Evolutionary conservation across 257 asterid species (phyloP), one percentile per base, ranked within the genome.

Genomic region (Solanum sejunctum): DNA sequence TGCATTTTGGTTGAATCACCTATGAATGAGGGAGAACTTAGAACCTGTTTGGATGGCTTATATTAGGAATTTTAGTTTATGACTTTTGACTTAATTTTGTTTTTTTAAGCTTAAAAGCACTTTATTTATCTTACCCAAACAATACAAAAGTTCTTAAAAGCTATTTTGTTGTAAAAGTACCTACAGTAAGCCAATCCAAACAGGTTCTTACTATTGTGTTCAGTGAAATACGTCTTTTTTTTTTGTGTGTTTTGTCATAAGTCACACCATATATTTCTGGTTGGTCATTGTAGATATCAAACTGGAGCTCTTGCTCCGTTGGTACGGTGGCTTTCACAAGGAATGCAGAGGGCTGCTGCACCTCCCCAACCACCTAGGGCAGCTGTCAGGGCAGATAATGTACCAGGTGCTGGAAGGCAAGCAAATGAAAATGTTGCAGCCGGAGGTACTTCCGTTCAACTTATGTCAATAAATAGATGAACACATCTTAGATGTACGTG

Each of bases 291-390:
- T 90, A 95, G 98, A 75, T 94, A 96, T 89, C 99, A 96, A 90
- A 96, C 99, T 63, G 99, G 98, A 90, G 99, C 97, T 84, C 97
- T 96, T 80, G 94, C 98, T 58, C 99, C 99, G 45, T 92, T 96
- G 28, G 83, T 94, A 84, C 89, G 95, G 85, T 96, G 98, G 99
- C 98, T 96, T 87, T 92, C 99, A 75, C 99, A 93, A 90, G 98
- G 99, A 83, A 96, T 96, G 99, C 95, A 89, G 82, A 89, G 97
- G 89, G 97, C 95, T 13, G 98, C 96, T 91, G 94, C 94, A 70
- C 99, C 98, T 69, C 97, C 92, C 12, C 92, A 88, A 84, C 95
- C 92, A 83, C 97, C 95, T 36, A 90, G 95, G 88, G 91, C 96
- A 85, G 93, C 91, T 55, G 92, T 32, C 52, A 85, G 94, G 88